phyloP scores from a whole-genome alignment of 1,139 yeast species.

The Debaryomyces nepalensis region DNA sequence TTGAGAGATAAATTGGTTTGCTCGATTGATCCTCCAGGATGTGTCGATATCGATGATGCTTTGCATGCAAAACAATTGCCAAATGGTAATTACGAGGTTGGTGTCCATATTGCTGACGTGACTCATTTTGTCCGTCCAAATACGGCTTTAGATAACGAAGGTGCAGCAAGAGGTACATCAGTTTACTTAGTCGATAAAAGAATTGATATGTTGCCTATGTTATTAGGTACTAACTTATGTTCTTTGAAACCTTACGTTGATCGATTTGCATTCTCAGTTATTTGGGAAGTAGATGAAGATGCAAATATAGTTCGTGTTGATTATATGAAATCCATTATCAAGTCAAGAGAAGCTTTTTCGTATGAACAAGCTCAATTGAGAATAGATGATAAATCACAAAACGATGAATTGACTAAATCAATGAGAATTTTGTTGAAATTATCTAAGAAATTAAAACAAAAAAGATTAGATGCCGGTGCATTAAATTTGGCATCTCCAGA shows the following conservation, averaged over 20 bases:
- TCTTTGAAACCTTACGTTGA: constrained; percentile 95
- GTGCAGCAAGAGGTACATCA: constrained; percentile 96
- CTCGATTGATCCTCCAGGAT: constrained; percentile 96
- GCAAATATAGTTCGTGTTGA: constrained; percentile 85
- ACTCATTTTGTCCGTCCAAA: constrained; percentile 95
- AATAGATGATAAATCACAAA: constrained; percentile 78
- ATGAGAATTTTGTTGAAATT: constrained; percentile 80
- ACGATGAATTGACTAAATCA: constrained; percentile 85
- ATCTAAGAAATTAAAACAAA: constrained; percentile 83
- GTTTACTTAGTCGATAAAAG: constrained; percentile 98
- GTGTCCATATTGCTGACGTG: constrained; percentile 99
- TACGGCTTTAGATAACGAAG: constrained; percentile 92
- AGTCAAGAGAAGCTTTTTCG: constrained; percentile 92
- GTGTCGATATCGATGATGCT: constrained; percentile 99
- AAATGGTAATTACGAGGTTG: constrained; percentile 94
- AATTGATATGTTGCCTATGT: constrained; percentile 97
- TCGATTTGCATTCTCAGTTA: constrained; percentile 91
- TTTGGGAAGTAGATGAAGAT: constrained; percentile 90
- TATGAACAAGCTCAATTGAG: constrained; percentile 92
- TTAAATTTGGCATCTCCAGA: constrained; percentile 96
- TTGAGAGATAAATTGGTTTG: constrained; percentile 88
- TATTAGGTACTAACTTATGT: constrained; percentile 94
- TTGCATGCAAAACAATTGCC: constrained; percentile 83
- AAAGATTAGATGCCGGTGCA: constrained; percentile 93
- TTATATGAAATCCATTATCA: constrained; percentile 86